phyloP scores from a whole-genome alignment of 495 filamentous ascomycete species.

The Parmelia sp. region DNA sequence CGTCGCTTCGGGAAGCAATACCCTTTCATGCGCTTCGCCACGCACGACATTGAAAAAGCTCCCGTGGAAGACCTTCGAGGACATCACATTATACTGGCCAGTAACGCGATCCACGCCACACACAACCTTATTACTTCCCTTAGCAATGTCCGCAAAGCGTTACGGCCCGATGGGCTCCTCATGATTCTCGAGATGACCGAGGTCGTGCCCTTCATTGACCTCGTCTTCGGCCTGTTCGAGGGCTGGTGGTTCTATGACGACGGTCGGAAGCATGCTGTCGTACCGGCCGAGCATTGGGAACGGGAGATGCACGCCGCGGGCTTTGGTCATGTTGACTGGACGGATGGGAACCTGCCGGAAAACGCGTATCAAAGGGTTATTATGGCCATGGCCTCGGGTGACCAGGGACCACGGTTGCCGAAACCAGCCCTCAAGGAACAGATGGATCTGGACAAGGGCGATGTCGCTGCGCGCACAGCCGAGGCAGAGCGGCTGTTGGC shows the following conservation, averaged over 20 bases:
- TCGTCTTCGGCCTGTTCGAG: constrained; percentile 45
- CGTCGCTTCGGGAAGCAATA: constrained; percentile 39
- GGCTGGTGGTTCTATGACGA: constrained; percentile 52
- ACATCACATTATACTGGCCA: constrained; percentile 44
- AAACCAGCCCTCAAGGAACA: no score
- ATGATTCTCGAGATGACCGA: constrained; percentile 40
- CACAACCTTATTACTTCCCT: constrained; percentile 32
- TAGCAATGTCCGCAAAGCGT: constrained; percentile 30
- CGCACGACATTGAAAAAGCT: constrained; percentile 39
- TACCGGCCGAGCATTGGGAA: no score
- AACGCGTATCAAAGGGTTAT: no score
- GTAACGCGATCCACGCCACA: constrained; percentile 46
- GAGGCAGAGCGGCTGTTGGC: no score
- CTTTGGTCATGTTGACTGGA: no score
- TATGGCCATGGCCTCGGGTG: no score
- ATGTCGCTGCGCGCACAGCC: no score
- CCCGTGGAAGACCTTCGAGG: constrained; percentile 30
- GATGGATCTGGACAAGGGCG: no score
- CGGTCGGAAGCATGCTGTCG: constrained; percentile 45
- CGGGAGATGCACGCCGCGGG: no score
- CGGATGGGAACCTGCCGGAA: no score
- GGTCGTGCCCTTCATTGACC: constrained; percentile 36
- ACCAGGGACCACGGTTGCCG: no score
- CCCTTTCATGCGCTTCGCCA: constrained; percentile 38
- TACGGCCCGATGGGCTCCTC: constrained; percentile 38